phyloP scores from a whole-genome alignment of 1,284 basidiomycete species.

The Austropuccinia psidii region DNA sequence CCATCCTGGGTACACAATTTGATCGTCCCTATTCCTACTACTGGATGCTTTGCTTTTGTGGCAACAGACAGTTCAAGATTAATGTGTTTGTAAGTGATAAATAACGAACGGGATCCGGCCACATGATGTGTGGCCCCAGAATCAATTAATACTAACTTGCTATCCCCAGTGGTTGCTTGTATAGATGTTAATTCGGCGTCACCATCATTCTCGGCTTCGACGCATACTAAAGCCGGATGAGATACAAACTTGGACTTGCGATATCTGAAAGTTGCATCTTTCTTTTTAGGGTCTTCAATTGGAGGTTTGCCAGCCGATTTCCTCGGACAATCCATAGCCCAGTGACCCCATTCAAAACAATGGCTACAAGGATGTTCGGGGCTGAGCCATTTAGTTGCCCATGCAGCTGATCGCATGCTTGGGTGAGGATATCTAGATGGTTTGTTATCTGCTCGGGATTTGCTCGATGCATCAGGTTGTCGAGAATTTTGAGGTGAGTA shows the following conservation, averaged over 20 bases:
- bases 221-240: background rate
- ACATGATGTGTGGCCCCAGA: background rate
- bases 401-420: no score
- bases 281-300: background rate
- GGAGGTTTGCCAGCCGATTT: background rate
- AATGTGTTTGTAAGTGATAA: no score
- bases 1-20: no score
- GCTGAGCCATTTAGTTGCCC: background rate
- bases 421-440: no score
- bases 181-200: background rate
- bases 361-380: background rate
- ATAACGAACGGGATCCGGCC: no score
- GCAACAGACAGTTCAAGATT: no score
- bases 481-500: no score
- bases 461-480: no score
- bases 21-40: no score
- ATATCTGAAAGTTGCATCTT: background rate
- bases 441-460: no score
- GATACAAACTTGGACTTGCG: background rate
- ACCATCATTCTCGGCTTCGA: no score
- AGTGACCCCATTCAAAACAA: conserved; percentile 10
- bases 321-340: background rate
- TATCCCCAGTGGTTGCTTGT: background rate
- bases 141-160: background rate
- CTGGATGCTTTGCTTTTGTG: no score